These are phyloP conservation scores for Prosopis cineraria DNA, from an alignment of 306 rosid genomes.

Conservation along the genomic window DNA sequence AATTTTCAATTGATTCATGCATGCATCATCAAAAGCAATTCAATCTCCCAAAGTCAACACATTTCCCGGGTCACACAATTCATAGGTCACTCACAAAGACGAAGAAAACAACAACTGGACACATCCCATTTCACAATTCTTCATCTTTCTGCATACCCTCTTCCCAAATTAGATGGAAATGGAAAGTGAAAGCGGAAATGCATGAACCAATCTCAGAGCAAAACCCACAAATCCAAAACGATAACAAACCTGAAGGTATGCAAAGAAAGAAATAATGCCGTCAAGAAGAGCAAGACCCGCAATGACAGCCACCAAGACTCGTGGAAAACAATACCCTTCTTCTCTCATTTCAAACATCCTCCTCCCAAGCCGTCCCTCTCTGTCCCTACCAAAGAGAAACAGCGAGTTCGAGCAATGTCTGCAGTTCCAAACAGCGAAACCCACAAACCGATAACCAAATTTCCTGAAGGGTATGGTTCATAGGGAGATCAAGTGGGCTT, in stretches of 20 bases:
- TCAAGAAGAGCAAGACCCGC: constrained; percentile 70
- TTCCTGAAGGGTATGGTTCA: constrained; percentile 27
- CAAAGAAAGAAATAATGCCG: constrained; percentile 61
- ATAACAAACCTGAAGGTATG: constrained; percentile 72
- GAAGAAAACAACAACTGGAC: constrained; percentile 1
- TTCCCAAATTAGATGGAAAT: constrained; percentile 21
- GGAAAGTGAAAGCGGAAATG: constrained; percentile 37
- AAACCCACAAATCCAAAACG: constrained; percentile 18
- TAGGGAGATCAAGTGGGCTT: constrained; percentile 38
- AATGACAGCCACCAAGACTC: constrained; percentile 53
- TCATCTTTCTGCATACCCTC: constrained; percentile 10
- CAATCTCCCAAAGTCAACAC: constrained; percentile 18
- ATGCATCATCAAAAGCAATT: neutral
- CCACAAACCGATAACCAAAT: constrained; percentile 29
- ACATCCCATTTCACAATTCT: constrained; percentile 32
- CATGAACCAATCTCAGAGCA: constrained; percentile 9
- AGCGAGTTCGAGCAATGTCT: constrained; percentile 28
- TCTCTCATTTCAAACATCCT: constrained; percentile 59
- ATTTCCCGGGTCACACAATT: constrained; percentile 29
- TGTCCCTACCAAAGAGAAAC: constrained; percentile 25
- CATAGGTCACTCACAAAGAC: constrained; percentile 15
- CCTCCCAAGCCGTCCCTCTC: constrained; percentile 18
- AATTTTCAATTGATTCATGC: constrained; percentile 7
- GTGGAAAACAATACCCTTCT: constrained; percentile 64
- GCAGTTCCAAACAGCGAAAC: constrained; percentile 30